Evolutionary conservation across 2,329 filamentous ascomycete species (phyloP).

Genomic region (Colletotrichum sp.): DNA sequence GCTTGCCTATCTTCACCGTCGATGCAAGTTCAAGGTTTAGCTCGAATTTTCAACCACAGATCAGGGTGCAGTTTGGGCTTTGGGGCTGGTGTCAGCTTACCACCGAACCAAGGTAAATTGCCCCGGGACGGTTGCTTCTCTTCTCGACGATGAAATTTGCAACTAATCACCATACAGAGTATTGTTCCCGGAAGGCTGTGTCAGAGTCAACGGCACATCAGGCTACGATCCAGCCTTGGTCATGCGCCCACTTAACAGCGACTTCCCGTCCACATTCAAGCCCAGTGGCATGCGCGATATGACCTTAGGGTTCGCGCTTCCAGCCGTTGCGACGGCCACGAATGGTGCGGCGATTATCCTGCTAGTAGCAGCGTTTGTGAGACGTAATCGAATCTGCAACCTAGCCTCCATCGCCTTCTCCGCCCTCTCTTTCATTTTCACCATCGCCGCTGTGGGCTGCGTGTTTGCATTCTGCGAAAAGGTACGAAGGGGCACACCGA

Average conservation of each 20-base stretch:
- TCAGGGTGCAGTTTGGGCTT: neutral
- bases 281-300: too few relatives aligned
- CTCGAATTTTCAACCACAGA: too few relatives aligned
- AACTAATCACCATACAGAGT: too few relatives aligned
- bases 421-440: neutral
- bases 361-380: fast-evolving
- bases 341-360: neutral
- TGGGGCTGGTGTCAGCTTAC: neutral
- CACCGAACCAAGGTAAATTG: fast-evolving
- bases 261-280: too few relatives aligned
- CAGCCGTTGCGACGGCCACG: neutral
- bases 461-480: neutral
- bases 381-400: neutral
- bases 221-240: neutral
- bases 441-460: neutral
- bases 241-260: too few relatives aligned
- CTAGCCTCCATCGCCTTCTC: neutral
- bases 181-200: neutral
- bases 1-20: neutral
- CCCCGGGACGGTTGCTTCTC: too few relatives aligned
- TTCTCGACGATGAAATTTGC: too few relatives aligned
- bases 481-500: neutral
- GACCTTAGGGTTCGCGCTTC: neutral
- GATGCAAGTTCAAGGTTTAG: too few relatives aligned
- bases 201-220: neutral